Evolutionary conservation across 257 asterid genomes (phyloP), one percentile per base, ranked within the genome.

Genomic region (Eustoma russellianum): DNA sequence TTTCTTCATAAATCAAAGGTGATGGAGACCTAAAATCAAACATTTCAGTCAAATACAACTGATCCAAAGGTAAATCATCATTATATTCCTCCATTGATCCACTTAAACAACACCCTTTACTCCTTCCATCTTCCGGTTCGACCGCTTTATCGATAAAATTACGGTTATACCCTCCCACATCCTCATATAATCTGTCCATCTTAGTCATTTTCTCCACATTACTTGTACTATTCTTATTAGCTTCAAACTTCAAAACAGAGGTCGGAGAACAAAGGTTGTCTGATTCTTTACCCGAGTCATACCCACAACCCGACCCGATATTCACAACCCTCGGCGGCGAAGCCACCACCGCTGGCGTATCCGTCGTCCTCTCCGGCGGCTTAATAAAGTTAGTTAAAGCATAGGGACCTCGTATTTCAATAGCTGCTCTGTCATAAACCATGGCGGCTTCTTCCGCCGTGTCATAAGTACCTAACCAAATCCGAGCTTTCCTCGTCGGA

Each of bases 401-500:
- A 15, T 60, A 44, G 0, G 79, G 57, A 0, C 97, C 97, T 0
- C 82, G 93, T 24, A 85, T 46, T 49, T 44, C 18, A 30, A 89
- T 79, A 0, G 94, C 89, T 9, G 75, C 94, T 18, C 7, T 56
- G 54, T 89, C 94, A 55, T 89, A 89, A 1, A 50, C 87, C 61
- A 72, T 14, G 0, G 97, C 95, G 2, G 95, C 97, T 63, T 81
- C 94, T 71, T 80, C 93, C 1, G 97, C 94, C 2, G 94, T 80
- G 28, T 71, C 66, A 41, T 46, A 85, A 2, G 95, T 89, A 13
- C 97, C 94, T 11, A 89, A 67, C 97, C 97, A 89, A 9, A 68
- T 28, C 56, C 97, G 64, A 9, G 50, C 13, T 64, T 76, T 65
- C 67, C 33, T 63, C 13, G 24, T 40, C 14, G 97, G 86, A 40